Evolutionary conservation across 768 basidiomycete species (phyloP), one percentile per base, ranked within the genome.

Genomic region (Imleria badia): DNA sequence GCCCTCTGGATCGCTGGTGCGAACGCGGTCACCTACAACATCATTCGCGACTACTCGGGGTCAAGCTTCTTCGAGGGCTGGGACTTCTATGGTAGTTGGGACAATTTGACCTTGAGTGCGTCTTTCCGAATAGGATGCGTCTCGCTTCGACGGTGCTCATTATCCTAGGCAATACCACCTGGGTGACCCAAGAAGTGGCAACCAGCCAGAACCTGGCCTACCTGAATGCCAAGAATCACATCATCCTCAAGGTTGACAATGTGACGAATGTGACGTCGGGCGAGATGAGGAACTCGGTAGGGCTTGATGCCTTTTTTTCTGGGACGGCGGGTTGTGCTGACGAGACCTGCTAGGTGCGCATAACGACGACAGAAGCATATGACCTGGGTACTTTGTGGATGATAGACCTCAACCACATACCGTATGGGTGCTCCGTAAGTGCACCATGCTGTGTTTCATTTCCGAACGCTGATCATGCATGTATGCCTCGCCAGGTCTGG

Each of bases 241-340:
- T 84, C 6, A 77, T 94, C 56, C 74, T 94, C 45, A 83, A 79
- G 61, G 89, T 92, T 7, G 90, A 92, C 75, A 89, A 90, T 63
- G 70, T 72, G 9, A 82, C 82, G 12, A 76, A 76, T 42, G 78
- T 90, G 1, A 69, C 75, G 15, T 69, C 66, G 23, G 77, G 78
- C 51, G 62, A 81, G 41, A 78, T 82, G 56, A 74, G 89, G 39
- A 81, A 85, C 59, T 79, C 88, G 29, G 88, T 90, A 54, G 3
- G 50, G 4, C n/a, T 19, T 1, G 10, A 3, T 34, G 26, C 3
- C 26, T 10, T 42, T 40, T 22, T 26, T 29, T 36, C 7, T 23
- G n/a, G 44, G 23, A 29, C 0, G 19, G 14, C 1, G n/a, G n/a
- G n/a, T 26, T 3, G 40, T 26, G 33, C 35, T 52, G 33, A 53